These are phyloP conservation scores for Aureobasidium subglaciale DNA, from an alignment of 2,329 filamentous ascomycete genomes.

Conservation along the genomic window DNA sequence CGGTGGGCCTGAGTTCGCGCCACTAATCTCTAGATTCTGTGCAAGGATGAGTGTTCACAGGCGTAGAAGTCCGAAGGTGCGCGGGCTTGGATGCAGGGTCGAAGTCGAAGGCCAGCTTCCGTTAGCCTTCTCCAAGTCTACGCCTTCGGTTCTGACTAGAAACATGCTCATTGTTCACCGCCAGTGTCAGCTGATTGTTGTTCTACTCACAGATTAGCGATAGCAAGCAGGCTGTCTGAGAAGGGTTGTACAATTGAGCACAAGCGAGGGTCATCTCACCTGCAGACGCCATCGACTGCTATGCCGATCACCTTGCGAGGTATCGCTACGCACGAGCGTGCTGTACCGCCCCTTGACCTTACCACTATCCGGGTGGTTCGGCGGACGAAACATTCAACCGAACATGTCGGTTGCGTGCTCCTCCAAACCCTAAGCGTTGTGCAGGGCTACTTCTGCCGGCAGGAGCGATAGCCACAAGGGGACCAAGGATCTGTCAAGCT, in stretches of 20 bases:
- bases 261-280: constrained; percentile 6
- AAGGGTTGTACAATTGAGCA: background rate
- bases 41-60: background rate
- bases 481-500: background rate
- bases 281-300: constrained; percentile 1
- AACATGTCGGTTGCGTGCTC: background rate
- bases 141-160: no score
- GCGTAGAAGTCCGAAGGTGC: background rate
- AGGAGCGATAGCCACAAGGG: background rate
- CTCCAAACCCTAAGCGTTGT: background rate
- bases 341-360: background rate
- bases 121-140: no score
- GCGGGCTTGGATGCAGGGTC: background rate
- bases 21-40: background rate
- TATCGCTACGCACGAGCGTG: background rate
- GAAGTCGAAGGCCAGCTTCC: no score
- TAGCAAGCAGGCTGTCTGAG: no score
- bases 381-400: background rate
- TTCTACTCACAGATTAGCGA: no score
- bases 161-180: no score
- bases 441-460: background rate
- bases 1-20: background rate
- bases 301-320: background rate
- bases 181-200: no score
- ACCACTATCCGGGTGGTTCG: background rate